phyloP scores from a whole-genome alignment of 345 rosid species.

The Geranium rotundifolium region DNA sequence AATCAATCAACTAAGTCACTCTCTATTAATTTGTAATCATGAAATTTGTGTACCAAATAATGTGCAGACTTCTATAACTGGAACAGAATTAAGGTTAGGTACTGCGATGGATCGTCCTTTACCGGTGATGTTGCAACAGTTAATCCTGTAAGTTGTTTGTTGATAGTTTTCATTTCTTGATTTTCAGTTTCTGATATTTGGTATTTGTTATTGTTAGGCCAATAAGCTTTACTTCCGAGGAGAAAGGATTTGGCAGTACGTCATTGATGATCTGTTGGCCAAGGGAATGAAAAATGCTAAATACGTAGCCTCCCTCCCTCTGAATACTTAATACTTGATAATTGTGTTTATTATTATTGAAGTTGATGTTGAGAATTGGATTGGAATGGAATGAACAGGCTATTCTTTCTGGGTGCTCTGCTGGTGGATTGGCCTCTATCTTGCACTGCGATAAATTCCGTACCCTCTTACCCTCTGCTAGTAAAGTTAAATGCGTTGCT shows the following conservation, averaged over 20 bases:
- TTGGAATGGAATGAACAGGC: slow-evolving; percentile 62
- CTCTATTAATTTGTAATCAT: too few relatives aligned
- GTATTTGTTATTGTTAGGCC: too few relatives aligned
- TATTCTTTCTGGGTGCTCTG: slow-evolving; percentile 90
- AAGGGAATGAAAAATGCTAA: slow-evolving; percentile 4
- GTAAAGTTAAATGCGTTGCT: slow-evolving; percentile 85
- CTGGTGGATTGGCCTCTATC: slow-evolving; percentile 90
- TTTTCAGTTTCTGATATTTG: too few relatives aligned
- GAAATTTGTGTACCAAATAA: too few relatives aligned
- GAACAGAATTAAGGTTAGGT: slow-evolving; percentile 73
- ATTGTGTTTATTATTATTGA: too few relatives aligned
- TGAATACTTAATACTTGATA: too few relatives aligned
- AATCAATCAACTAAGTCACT: too few relatives aligned
- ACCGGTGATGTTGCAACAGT: slow-evolving; percentile 70
- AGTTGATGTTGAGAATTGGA: too few relatives aligned
- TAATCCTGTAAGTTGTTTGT: slow-evolving; percentile 40
- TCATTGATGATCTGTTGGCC: slow-evolving; percentile 56
- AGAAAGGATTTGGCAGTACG: slow-evolving; percentile 62
- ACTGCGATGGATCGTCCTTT: slow-evolving; percentile 78
- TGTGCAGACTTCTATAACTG: slow-evolving; percentile 60
- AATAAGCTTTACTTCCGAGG: slow-evolving; percentile 92
- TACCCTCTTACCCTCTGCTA: slow-evolving; percentile 57
- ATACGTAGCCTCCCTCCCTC: too few relatives aligned
- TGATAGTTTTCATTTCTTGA: too few relatives aligned
- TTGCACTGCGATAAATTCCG: slow-evolving; percentile 83